Conservation (phyloP, 805 yeast species). For the Saccharomycopsis selenospora region DNA sequence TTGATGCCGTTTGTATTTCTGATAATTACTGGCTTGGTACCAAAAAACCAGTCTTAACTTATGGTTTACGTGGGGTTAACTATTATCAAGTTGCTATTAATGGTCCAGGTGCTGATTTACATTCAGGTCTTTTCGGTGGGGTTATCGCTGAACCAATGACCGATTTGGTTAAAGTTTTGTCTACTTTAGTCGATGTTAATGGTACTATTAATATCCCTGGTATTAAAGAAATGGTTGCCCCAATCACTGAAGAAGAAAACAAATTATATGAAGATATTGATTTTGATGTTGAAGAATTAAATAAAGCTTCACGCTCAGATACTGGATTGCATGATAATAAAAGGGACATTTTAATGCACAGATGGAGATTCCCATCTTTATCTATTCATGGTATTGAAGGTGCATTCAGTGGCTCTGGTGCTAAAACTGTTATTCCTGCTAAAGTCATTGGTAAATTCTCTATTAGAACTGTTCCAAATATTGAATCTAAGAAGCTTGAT, state of each 20-base stretch:
- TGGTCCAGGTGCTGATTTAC: constrained; percentile 97
- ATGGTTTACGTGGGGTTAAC: constrained; percentile 94
- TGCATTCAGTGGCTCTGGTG: constrained; percentile 91
- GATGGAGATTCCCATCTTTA: constrained; percentile 98
- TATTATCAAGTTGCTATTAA: constrained; percentile 75
- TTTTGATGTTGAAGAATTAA: constrained; percentile 75
- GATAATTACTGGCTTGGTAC: constrained; percentile 99
- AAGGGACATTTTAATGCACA: constrained; percentile 86
- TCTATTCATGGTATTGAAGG: constrained; percentile 97
- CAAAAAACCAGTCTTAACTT: constrained; percentile 91
- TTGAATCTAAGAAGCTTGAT: constrained; percentile 72
- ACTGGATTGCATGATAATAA: constrained; percentile 73
- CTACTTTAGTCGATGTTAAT: constrained; percentile 66
- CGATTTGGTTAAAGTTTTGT: constrained; percentile 73
- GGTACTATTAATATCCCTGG: constrained; percentile 90
- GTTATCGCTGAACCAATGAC: constrained; percentile 96
- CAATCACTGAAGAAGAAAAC: constrained; percentile 74
- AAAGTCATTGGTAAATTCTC: constrained; percentile 92
- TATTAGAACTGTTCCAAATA: constrained; percentile 95
- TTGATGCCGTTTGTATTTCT: constrained; percentile 90
- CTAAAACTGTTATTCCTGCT: constrained; percentile 97
- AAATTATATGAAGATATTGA: constrained; percentile 78
- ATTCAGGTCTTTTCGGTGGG: constrained; percentile 97
- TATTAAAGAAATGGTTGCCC: constrained; percentile 89
- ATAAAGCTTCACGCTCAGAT: constrained; percentile 81